These are phyloP conservation scores for Microascus cirrosus DNA, from an alignment of 2,329 filamentous ascomycete species.

Conservation along the genomic window DNA sequence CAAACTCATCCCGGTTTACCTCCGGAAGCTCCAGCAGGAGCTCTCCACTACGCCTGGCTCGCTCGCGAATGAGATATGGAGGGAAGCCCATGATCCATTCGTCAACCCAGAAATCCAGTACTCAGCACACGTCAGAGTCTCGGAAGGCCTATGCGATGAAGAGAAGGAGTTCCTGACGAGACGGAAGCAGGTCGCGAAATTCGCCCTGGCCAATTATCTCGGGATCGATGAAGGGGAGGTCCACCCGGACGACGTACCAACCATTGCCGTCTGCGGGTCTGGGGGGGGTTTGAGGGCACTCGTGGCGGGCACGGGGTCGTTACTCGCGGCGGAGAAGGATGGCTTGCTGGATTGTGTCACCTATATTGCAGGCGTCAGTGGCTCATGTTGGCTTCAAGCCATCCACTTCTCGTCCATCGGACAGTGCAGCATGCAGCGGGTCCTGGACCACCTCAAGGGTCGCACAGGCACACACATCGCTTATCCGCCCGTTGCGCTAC, in stretches of 20 bases:
- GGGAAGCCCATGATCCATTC: slow-evolving; percentile 72
- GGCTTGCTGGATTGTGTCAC: slow-evolving; percentile 90
- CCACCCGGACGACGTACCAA: slow-evolving; percentile 86
- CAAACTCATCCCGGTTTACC: slow-evolving; percentile 59
- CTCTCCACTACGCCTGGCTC: slow-evolving; percentile 81
- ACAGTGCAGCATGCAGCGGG: slow-evolving; percentile 50
- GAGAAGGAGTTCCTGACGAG: slow-evolving; percentile 65
- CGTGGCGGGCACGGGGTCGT: slow-evolving; percentile 77
- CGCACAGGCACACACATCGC: slow-evolving; percentile 83
- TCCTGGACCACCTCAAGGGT: slow-evolving; percentile 79
- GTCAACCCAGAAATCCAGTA: slow-evolving; percentile 81
- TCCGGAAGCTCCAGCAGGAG: slow-evolving; percentile 77
- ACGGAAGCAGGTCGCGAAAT: slow-evolving; percentile 55
- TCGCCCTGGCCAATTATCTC: slow-evolving; percentile 73
- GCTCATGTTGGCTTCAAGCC: slow-evolving; percentile 89
- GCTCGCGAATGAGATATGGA: slow-evolving; percentile 86
- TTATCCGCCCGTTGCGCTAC: slow-evolving; percentile 75
- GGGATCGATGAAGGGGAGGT: slow-evolving; percentile 67
- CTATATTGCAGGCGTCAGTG: slow-evolving; percentile 91
- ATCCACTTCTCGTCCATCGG: slow-evolving; percentile 77
- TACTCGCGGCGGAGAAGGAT: slow-evolving; percentile 71
- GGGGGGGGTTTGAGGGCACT: slow-evolving; percentile 84
- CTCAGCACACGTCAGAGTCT: slow-evolving; percentile 73
- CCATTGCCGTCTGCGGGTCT: slow-evolving; percentile 88
- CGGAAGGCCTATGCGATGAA: slow-evolving; percentile 68